Base-by-base conservation (phyloP, 305 asterid species). In the Fraxinus latifolia region DNA sequence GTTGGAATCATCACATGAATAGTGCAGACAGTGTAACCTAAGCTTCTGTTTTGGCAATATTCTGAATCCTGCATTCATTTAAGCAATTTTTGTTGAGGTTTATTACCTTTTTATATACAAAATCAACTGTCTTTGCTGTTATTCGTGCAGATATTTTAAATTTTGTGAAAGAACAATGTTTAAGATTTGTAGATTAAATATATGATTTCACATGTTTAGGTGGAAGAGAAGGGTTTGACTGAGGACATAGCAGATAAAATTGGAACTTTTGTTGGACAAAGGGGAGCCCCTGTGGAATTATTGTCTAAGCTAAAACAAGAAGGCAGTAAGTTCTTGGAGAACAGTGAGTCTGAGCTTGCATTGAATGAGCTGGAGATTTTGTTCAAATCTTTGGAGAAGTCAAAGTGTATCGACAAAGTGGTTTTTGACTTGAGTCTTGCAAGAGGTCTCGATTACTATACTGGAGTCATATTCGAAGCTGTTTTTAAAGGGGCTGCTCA, bases 391-490 rank as follows among this genome's bases (percentile, higher is more conserved):
- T 82, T 96, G 83, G 93, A 74, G 77, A 92, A 85, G 88, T 87
- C 97, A 50, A 94, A 89, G 82, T 93, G 98, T 80, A 87, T 89
- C 17, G 55, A 86, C 85, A 93, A 85, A 91, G 93, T 93, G 68
- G 91, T 93, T 81, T 93, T 96, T 81, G 99, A 94, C 90, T 86
- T 96, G 90, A 96, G 99, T 85, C 98, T 96, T 80, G 99, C 99
- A 82, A 93, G 99, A 88, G 99, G 98, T 39, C 92, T 94, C 83
- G 98, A 94, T 88, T 94, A 96, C 89, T 96, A 95, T 83, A 95
- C 99, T 60, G 99, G 99, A 71, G 97, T 96, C 84, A 92, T 96
- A 88, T 96, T 90, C 62, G 99, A 96, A 91, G 93, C 97, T 81
- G 97, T 89, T 84, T 93, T 93, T 77, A 96, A 90, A 86, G 98